phyloP scores from a whole-genome alignment of 768 basidiomycete species.

The Trametes villosa region DNA sequence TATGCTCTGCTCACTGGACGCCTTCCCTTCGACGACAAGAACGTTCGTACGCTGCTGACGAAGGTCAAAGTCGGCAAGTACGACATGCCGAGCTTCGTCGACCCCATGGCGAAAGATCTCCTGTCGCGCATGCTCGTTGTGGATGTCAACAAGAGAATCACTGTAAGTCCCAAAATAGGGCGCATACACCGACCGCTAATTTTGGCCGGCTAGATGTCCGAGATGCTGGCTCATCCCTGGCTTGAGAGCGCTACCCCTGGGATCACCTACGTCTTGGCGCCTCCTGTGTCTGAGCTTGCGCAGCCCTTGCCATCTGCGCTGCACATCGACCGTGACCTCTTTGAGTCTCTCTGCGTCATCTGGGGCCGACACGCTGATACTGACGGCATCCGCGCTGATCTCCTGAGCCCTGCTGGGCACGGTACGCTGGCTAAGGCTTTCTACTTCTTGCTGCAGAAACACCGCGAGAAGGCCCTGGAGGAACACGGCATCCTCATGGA shows the following conservation, averaged over 20 bases:
- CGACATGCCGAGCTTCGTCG: constrained; percentile 79
- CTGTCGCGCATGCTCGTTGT: constrained; percentile 88
- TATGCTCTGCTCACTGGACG: constrained; percentile 88
- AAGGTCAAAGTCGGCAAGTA: constrained; percentile 91
- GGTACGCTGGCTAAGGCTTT: constrained; percentile 86
- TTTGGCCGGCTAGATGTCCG: constrained; percentile 64
- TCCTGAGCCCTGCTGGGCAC: constrained; percentile 69
- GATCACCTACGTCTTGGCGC: constrained; percentile 48
- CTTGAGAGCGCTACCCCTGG: constrained; percentile 56
- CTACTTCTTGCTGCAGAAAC: constrained; percentile 80
- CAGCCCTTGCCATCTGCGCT: constrained; percentile 68
- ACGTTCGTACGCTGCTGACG: constrained; percentile 70
- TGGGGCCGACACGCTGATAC: constrained; percentile 77
- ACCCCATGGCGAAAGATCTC: constrained; percentile 84
- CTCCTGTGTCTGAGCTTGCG: constrained; percentile 55
- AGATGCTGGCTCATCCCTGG: constrained; percentile 89
- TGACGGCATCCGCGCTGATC: constrained; percentile 61
- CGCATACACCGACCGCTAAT: constrained; percentile 5
- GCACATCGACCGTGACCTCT: constrained; percentile 76
- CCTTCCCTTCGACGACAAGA: constrained; percentile 94
- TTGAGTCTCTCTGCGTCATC: constrained; percentile 79
- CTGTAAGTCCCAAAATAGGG: constrained; percentile 50
- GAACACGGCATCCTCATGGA: constrained; percentile 54
- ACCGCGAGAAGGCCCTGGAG: constrained; percentile 67
- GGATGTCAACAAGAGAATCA: constrained; percentile 78